Evolutionary conservation across 2,329 filamentous ascomycete species (phyloP).

Genomic region (Rhinocladiella similis): DNA sequence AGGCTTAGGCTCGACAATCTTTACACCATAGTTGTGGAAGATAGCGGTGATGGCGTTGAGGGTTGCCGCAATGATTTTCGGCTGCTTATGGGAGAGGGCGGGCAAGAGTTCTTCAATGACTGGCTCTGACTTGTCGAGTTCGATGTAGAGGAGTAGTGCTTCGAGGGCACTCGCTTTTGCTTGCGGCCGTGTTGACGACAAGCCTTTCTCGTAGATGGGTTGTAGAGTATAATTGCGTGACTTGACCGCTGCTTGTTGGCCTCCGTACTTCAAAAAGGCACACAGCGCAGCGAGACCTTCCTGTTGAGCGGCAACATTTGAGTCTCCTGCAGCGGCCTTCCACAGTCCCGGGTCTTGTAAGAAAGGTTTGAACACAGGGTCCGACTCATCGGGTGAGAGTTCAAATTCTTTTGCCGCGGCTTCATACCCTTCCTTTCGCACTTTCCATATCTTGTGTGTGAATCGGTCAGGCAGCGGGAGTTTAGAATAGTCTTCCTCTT

Average conservation of each 20-base stretch:
- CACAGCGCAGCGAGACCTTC: slow-evolving; percentile 87
- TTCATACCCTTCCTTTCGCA: slow-evolving; percentile 92
- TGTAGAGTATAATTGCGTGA: slow-evolving; percentile 74
- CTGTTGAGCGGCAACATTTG: slow-evolving; percentile 94
- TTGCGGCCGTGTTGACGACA: slow-evolving; percentile 81
- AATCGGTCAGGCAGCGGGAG: slow-evolving; percentile 45
- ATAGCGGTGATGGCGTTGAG: slow-evolving; percentile 77
- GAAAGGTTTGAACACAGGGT: slow-evolving; percentile 85
- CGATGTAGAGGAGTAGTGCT: slow-evolving; percentile 82
- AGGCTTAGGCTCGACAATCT: slow-evolving; percentile 88
- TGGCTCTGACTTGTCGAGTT: slow-evolving; percentile 81
- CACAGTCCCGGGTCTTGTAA: slow-evolving; percentile 79
- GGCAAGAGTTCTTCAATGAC: slow-evolving; percentile 89
- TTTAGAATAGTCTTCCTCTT: slow-evolving; percentile 45
- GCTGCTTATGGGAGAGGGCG: slow-evolving; percentile 80
- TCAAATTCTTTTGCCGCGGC: slow-evolving; percentile 86
- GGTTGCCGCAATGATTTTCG: slow-evolving; percentile 79
- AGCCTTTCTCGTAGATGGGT: slow-evolving; percentile 85
- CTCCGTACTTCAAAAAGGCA: slow-evolving; percentile 88
- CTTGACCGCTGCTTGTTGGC: slow-evolving; percentile 65
- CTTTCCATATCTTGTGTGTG: slow-evolving; percentile 78
- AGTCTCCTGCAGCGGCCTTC: slow-evolving; percentile 91
- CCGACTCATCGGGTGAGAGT: slow-evolving; percentile 77
- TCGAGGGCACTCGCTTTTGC: slow-evolving; percentile 87
- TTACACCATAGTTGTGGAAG: slow-evolving; percentile 92